Evolutionary conservation across 306 rosid genomes (phyloP).

Genomic region (Styphnolobium japonicum): DNA sequence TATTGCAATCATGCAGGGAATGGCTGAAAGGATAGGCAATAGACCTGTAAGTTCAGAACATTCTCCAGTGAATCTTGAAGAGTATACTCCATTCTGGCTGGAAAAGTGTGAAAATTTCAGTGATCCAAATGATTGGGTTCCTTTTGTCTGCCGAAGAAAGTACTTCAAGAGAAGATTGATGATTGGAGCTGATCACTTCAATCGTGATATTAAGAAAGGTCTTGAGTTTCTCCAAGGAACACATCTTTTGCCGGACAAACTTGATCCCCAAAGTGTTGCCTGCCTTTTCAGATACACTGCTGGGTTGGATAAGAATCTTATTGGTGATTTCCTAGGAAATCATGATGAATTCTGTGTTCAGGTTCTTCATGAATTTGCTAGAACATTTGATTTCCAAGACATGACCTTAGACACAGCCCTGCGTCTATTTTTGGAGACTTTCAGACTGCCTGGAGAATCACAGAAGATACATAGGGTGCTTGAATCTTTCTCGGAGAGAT

Average conservation of each 20-base stretch:
- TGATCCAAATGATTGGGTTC: conserved; percentile 77
- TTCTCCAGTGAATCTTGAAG: conserved; percentile 53
- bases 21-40: conserved; percentile 74
- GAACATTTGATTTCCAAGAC: conserved; percentile 81
- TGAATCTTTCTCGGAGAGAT: conserved; percentile 93
- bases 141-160: conserved; percentile 70
- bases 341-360: conserved; percentile 84
- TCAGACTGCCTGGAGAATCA: conserved; percentile 87
- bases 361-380: conserved; percentile 87
- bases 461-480: conserved; percentile 94
- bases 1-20: conserved; percentile 79
- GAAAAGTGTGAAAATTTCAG: conserved; percentile 68
- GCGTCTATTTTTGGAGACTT: conserved; percentile 75
- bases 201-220: conserved; percentile 87
- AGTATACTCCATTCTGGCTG: conserved; percentile 80
- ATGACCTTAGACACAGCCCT: conserved; percentile 86
- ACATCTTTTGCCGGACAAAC: conserved; percentile 83
- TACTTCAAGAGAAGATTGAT: conserved; percentile 70
- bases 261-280: conserved; percentile 90
- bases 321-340: conserved; percentile 85
- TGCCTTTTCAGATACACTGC: conserved; percentile 81
- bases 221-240: conserved; percentile 89
- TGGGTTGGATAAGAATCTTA: conserved; percentile 88
- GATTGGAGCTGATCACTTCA: conserved; percentile 91
- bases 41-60: conserved; percentile 42